These are phyloP conservation scores for Thoreauomyces humboldtii DNA, from an alignment of 192 early-diverging fungal genomes.

Conservation along the genomic window DNA sequence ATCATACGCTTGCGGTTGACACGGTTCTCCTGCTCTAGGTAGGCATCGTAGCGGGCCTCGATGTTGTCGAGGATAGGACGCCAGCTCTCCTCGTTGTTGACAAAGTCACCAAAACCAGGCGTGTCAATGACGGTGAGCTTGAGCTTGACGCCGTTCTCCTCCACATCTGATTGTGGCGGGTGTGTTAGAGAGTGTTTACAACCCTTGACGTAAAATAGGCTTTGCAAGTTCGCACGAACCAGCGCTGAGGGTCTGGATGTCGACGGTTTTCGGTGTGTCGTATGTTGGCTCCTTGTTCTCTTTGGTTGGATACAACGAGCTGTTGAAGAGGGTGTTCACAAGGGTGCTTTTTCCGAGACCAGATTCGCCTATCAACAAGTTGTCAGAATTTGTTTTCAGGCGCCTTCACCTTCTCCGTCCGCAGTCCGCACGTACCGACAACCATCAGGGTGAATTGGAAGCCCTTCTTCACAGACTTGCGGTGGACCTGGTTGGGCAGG, in stretches of 20 bases:
- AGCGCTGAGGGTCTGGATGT: conserved; percentile 54
- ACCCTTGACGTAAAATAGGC: too few species aligned
- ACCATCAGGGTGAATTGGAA: conserved; percentile 79
- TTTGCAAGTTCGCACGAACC: too few species aligned
- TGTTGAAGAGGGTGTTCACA: conserved; percentile 64
- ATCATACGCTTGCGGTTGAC: conserved; percentile 56
- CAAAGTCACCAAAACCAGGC: conserved; percentile 74
- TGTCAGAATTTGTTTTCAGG: conserved; percentile 4
- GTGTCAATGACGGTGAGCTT: conserved; percentile 97
- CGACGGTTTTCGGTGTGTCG: conserved; percentile 62
- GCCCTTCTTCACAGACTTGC: conserved; percentile 96
- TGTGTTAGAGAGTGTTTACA: too few species aligned
- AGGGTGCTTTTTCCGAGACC: conserved; percentile 66
- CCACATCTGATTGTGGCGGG: conserved; percentile 58
- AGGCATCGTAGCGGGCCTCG: conserved; percentile 90
- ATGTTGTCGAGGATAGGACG: conserved; percentile 92
- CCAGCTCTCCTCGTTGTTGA: conserved; percentile 76
- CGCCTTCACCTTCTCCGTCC: neutral
- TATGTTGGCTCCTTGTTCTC: conserved; percentile 68
- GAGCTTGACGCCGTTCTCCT: conserved; percentile 97
- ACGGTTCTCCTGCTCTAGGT: conserved; percentile 79
- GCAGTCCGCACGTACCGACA: conserved; percentile 48
- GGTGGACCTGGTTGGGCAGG: conserved; percentile 61
- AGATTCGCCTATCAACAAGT: conserved; percentile 44
- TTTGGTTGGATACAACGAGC: conserved; percentile 82